phyloP scores from a whole-genome alignment of 345 rosid species.

The Eucalyptus pauciflora region DNA sequence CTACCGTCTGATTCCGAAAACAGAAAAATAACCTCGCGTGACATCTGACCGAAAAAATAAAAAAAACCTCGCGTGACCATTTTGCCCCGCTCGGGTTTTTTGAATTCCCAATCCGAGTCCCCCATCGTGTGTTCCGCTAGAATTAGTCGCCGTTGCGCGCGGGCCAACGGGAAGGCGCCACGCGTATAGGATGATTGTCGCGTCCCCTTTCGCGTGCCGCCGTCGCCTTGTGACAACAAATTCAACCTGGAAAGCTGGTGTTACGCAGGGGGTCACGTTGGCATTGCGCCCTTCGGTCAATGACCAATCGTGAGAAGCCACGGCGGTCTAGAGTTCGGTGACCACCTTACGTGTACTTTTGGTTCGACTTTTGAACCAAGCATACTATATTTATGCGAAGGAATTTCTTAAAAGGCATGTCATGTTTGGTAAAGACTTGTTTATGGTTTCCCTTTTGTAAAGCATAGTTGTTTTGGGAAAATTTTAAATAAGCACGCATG shows the following conservation, averaged over 20 bases:
- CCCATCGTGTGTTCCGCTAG: not conserved
- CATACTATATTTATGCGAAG: not conserved
- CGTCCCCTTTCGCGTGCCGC: not conserved
- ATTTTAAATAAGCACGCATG: accelerated
- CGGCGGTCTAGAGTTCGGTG: not conserved
- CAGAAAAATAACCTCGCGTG: not conserved
- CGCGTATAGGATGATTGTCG: not conserved
- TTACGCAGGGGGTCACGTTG: not conserved
- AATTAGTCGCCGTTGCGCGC: not conserved
- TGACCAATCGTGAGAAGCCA: not conserved
- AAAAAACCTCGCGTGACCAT: not conserved
- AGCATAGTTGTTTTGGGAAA: not conserved
- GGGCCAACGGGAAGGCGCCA: not conserved
- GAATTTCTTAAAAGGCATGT: not conserved
- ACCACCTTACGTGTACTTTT: not conserved
- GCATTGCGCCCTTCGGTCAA: not conserved
- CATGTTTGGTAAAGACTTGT: not conserved
- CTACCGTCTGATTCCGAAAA: not conserved
- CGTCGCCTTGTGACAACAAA: not conserved
- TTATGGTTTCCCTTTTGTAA: not conserved
- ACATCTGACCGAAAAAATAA: not conserved
- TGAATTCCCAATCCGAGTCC: not conserved
- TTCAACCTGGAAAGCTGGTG: not conserved
- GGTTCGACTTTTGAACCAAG: not conserved
- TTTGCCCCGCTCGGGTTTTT: conserved; percentile 1